Percentiles rank a stretch among this genome's conserved stretches.
Evolutionary conservation across 1,139 yeast genomes (phyloP).

Genomic region (Candida neerlandica): DNA sequence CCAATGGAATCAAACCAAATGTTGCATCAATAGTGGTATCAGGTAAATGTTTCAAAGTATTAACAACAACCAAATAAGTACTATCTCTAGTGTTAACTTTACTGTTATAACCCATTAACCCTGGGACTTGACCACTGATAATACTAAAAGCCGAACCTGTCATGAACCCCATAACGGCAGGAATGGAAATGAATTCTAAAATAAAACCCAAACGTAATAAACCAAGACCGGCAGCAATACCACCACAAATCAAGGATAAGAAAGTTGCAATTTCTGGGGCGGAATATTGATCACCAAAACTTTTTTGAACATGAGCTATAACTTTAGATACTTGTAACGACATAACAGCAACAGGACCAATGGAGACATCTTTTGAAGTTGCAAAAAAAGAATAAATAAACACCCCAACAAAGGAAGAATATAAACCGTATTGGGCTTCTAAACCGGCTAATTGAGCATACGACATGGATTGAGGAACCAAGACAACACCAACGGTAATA

Average conservation of each 20-base stretch:
- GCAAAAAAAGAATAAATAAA: constrained; percentile 88
- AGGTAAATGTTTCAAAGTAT: constrained; percentile 71
- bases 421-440: constrained; percentile 81
- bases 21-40: constrained; percentile 79
- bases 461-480: constrained; percentile 96
- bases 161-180: constrained; percentile 95
- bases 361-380: constrained; percentile 92
- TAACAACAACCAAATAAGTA: constrained; percentile 68
- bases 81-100: constrained; percentile 72
- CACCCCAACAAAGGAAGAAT: constrained; percentile 92
- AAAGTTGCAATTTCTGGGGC: constrained; percentile 79
- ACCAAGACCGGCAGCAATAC: constrained; percentile 81
- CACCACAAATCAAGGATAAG: constrained; percentile 80
- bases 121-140: constrained; percentile 83
- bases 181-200: constrained; percentile 84
- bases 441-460: constrained; percentile 87
- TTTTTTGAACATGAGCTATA: constrained; percentile 58
- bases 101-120: constrained; percentile 72
- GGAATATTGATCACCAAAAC: constrained; percentile 40
- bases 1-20: constrained; percentile 77
- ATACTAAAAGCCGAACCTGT: constrained; percentile 90
- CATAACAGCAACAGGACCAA: constrained; percentile 98
- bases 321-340: constrained; percentile 83
- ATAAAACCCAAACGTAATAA: constrained; percentile 82
- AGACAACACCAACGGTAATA: constrained; percentile 87